Conservation (phyloP, 2,329 filamentous ascomycete species). For the Talaromyces piceae region DNA sequence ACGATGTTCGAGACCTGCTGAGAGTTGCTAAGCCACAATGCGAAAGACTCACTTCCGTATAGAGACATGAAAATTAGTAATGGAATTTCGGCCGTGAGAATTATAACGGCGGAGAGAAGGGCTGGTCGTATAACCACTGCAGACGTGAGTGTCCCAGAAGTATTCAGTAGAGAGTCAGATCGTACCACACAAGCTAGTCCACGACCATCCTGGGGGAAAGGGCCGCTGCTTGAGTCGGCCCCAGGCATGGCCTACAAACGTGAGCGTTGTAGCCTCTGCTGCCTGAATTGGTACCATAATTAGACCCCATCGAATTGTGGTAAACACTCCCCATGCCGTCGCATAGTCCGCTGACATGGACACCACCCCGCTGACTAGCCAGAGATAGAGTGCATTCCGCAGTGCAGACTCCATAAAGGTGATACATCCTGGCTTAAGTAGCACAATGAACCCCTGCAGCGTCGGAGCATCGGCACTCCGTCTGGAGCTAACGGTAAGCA, state of each 20-base stretch:
- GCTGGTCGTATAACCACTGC: constrained; percentile 13
- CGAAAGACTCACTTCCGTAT: constrained; percentile 54
- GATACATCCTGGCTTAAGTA: constrained; percentile 50
- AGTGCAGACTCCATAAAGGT: constrained; percentile 60
- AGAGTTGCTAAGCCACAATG: constrained; percentile 53
- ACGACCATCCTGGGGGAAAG: too few relatives aligned
- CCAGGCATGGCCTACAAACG: constrained; percentile 63
- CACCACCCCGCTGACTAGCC: constrained; percentile 60
- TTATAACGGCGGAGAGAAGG: not conserved
- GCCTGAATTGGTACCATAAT: constrained; percentile 66
- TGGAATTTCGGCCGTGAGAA: constrained; percentile 40
- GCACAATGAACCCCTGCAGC: constrained; percentile 18
- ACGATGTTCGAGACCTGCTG: constrained; percentile 53
- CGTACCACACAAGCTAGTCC: too few relatives aligned
- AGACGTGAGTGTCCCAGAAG: constrained; percentile 1
- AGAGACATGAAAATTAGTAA: constrained; percentile 56
- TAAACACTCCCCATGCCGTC: constrained; percentile 67
- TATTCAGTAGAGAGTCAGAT: too few relatives aligned
- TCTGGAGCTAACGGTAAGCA: constrained; percentile 35
- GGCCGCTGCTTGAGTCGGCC: too few relatives aligned
- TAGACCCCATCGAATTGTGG: constrained; percentile 65
- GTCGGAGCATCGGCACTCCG: not conserved
- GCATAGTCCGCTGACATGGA: constrained; percentile 57
- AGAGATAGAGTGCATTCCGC: constrained; percentile 63
- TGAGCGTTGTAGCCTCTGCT: constrained; percentile 56